Base-by-base conservation (phyloP, 148 eudicot species). In the Arbutus unedo region DNA sequence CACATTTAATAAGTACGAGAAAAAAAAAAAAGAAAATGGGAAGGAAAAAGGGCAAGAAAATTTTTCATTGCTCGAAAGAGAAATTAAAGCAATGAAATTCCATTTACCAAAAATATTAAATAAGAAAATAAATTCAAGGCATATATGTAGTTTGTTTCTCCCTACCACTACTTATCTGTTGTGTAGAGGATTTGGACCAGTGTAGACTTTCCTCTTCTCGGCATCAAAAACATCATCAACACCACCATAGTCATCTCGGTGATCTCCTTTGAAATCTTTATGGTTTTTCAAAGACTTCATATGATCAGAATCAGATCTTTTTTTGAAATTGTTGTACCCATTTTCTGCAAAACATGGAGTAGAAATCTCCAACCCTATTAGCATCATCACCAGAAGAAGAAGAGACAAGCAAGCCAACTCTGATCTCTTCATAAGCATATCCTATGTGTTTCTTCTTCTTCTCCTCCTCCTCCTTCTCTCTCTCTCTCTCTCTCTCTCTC, bases 141-240 rank as follows among this genome's bases (percentile, higher is more conserved):
- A 23, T 59, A 59, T 59, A 59, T 31, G 66, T 51, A 10, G 10
- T 81, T 19, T 50, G 3, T 31, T 41, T 50, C 6, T 16, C 23
- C 38, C 74, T 83, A 8, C 68, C 38, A 72, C 74, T 81, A 86
- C 90, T 91, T 88, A 94, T 89, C 96, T 89, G 89, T 94, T 94
- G 89, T 94, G 98, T 45, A 94, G 91, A 81, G 98, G 98, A 84
- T 94, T 94, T 68, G 98, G 96, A 81, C 98, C 98, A 38, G 98
- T 93, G 84, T 90, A 87, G 85, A 94, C 89, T 90, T 85, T 94
- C 71, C 98, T 94, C 89, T 88, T 91, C 78, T 93, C 93, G 86
- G 79, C 93, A 54, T 89, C 95, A 88, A 93, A 90, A 76, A 87
- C 84, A 57, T 75, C 88, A 85, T 80, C 91, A 83, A 56, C 85